Evolutionary conservation across 148 eudicot species (phyloP), one percentile per base, ranked within the genome.

Genomic region (Euryodendron excelsum): DNA sequence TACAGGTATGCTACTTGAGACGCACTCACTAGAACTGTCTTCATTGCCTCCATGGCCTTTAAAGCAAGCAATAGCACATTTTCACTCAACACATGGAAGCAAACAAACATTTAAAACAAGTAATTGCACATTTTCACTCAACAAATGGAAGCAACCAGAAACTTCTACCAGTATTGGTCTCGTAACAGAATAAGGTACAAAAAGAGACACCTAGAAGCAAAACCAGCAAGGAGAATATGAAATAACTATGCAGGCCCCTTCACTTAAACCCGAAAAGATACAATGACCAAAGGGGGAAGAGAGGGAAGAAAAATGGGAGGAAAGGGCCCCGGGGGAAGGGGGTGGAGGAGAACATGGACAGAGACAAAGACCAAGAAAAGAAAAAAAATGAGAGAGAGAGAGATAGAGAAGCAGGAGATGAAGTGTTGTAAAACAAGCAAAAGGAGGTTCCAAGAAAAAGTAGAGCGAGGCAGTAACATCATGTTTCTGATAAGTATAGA

Each of bases 401-500:
- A n/a, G n/a, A n/a, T n/a, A n/a, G n/a, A n/a, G n/a, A n/a, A n/a
- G n/a, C n/a, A n/a, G n/a, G n/a, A n/a, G n/a, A n/a, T n/a, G n/a
- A n/a, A n/a, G n/a, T n/a, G n/a, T n/a, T n/a, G n/a, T n/a, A 17
- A 48, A 48, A 47, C 55, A 41, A 71, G 60, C 37, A 30, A 30
- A 27, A 50, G 39, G 74, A 71, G 60, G 50, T 5, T 71, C 23
- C 59, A 71, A 71, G 74, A 71, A 71, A 48, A 67, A 37, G 48
- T 45, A 47, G 41, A 47, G 55, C 5, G 36, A 71, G 37, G 58
- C 12, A 71, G 59, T 5, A 71, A 21, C 37, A 48, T 45, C n/a
- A n/a, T n/a, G n/a, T n/a, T n/a, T n/a, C n/a, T n/a, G n/a, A n/a
- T n/a, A n/a, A n/a, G n/a, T n/a, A n/a, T 45, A 47, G 41, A 47